phyloP scores from a whole-genome alignment of 1,284 basidiomycete species.

The Ceratobasidium sp. region DNA sequence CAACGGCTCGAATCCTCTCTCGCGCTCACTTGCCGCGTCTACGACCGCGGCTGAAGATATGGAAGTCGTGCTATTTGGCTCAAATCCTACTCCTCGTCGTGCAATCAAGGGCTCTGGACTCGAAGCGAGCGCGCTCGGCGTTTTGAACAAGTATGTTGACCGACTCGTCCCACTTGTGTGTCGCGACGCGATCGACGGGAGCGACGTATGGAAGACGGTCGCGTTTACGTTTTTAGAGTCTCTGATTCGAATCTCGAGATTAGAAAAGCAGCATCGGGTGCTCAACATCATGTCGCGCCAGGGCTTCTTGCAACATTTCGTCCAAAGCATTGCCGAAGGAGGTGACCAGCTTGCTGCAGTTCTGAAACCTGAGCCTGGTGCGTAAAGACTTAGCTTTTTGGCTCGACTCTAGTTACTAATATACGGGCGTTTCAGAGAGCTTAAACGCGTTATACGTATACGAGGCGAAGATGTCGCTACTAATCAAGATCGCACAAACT shows the following conservation, averaged over 20 bases:
- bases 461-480: constrained; percentile 92
- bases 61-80: constrained; percentile 43
- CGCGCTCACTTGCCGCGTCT: constrained; percentile 11
- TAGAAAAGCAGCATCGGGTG: constrained; percentile 73
- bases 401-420: constrained; percentile 15
- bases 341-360: constrained; percentile 85
- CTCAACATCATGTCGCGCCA: constrained; percentile 76
- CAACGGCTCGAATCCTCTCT: constrained; percentile 22
- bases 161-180: constrained; percentile 83
- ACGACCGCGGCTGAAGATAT: constrained; percentile 14
- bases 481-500: constrained; percentile 87
- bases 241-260: constrained; percentile 74
- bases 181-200: constrained; percentile 93
- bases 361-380: constrained; percentile 90
- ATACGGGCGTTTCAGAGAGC: constrained; percentile 70
- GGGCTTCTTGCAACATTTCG: constrained; percentile 88
- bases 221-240: constrained; percentile 90
- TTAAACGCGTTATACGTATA: constrained; percentile 95
- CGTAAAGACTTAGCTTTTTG: constrained; percentile 52
- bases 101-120: constrained; percentile 60
- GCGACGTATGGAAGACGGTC: constrained; percentile 96
- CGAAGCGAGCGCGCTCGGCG: constrained; percentile 72
- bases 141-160: constrained; percentile 78
- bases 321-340: constrained; percentile 85
- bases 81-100: constrained; percentile 28